phyloP scores from a whole-genome alignment of 345 rosid species.

The Stellera chamaejasme region DNA sequence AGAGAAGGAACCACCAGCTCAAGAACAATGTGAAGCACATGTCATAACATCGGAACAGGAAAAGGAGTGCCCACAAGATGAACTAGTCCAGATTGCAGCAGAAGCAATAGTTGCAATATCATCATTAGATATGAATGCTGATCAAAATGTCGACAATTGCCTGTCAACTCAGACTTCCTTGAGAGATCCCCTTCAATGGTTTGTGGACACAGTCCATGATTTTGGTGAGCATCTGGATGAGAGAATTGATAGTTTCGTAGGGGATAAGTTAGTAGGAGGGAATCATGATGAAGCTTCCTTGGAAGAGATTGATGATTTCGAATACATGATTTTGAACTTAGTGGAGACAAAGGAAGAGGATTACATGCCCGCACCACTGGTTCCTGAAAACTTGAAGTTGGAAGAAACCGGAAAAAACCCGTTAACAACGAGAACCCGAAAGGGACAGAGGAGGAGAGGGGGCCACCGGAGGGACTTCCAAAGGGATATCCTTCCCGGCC shows the following conservation, averaged over 20 bases:
- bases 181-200: constrained; percentile 60
- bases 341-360: constrained; percentile 64
- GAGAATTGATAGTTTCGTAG: constrained; percentile 28
- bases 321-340: constrained; percentile 65
- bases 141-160: constrained; percentile 27
- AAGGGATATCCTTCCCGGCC: constrained; percentile 96
- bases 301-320: constrained; percentile 70
- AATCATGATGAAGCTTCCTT: constrained; percentile 28
- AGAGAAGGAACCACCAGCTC: constrained; percentile 24
- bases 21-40: constrained; percentile 23
- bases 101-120: constrained; percentile 80
- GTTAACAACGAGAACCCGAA: constrained; percentile 43
- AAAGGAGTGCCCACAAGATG: constrained; percentile 30
- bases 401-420: constrained; percentile 34
- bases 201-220: constrained; percentile 51
- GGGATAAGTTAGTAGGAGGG: constrained; percentile 20
- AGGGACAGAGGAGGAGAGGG: constrained; percentile 83
- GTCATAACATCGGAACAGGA: constrained; percentile 16
- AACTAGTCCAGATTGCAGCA: constrained; percentile 47
- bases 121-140: constrained; percentile 16
- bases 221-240: constrained; percentile 44
- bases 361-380: constrained; percentile 74
- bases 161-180: constrained; percentile 26
- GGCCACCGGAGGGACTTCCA: constrained; percentile 96
- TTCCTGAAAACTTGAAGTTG: constrained; percentile 44